These are phyloP conservation scores for Rubia balearica DNA, from an alignment of 305 asterid genomes.

Conservation along the genomic window DNA sequence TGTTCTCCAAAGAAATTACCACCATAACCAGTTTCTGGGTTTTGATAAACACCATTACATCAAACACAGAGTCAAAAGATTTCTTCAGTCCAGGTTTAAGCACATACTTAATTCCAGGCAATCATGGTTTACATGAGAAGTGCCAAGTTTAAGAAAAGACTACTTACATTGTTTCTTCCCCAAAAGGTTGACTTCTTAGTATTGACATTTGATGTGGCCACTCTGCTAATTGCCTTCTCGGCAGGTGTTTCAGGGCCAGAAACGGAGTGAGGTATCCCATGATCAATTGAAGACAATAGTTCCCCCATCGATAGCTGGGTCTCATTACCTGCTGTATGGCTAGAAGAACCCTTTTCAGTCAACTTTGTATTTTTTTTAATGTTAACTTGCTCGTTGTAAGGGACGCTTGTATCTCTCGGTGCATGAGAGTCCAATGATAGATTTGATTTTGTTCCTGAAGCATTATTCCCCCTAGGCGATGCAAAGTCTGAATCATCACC, in stretches of 20 bases:
- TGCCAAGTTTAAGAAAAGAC: background rate
- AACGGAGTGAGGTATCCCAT: constrained; percentile 50
- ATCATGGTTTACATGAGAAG: background rate
- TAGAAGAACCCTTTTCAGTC: constrained; percentile 42
- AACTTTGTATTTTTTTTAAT: constrained; percentile 37
- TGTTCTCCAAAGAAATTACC: too few relatives aligned
- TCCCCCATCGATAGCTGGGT: constrained; percentile 80
- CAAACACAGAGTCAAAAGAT: background rate
- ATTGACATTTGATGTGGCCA: constrained; percentile 42
- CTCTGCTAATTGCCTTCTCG: constrained; percentile 50
- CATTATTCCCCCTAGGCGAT: constrained; percentile 37
- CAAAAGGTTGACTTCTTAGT: constrained; percentile 76
- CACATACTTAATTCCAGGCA: background rate
- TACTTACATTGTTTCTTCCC: constrained; percentile 83
- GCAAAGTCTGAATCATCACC: constrained; percentile 68
- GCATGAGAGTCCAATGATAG: constrained; percentile 38
- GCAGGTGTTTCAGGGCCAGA: constrained; percentile 48
- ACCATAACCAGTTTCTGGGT: background rate
- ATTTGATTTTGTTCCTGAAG: constrained; percentile 35
- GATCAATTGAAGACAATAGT: constrained; percentile 69
- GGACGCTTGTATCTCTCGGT: constrained; percentile 33
- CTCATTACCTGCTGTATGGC: constrained; percentile 45
- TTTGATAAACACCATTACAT: background rate
- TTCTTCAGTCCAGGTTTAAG: background rate
- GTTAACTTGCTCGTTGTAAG: constrained; percentile 53